These are phyloP conservation scores for Penicillium arizonense DNA, from an alignment of 495 filamentous ascomycete genomes.

Conservation along the genomic window DNA sequence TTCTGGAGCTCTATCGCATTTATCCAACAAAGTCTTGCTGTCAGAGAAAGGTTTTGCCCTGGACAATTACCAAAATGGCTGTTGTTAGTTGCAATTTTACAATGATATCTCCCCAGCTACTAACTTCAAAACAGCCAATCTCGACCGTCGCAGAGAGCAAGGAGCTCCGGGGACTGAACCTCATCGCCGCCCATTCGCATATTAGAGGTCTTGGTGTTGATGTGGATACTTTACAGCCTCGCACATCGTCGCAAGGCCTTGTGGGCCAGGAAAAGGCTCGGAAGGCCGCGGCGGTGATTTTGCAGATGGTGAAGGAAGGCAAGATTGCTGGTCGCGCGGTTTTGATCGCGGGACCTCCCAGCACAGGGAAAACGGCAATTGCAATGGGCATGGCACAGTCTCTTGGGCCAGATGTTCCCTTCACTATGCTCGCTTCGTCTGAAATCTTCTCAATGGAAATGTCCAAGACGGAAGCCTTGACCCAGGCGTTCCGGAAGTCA, in stretches of 20 bases:
- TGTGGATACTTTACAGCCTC: conserved; percentile 83
- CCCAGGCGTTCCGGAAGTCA: conserved; percentile 94
- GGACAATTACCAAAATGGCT: conserved; percentile 30
- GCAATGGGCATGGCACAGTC: conserved; percentile 99
- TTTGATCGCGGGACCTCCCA: conserved; percentile 92
- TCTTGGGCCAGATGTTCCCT: conserved; percentile 88
- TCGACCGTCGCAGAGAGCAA: conserved; percentile 91
- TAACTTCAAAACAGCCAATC: conserved; percentile 61
- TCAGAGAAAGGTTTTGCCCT: conserved; percentile 1
- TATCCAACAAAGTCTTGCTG: conserved; percentile 1
- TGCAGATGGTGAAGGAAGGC: conserved; percentile 98
- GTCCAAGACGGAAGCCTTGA: conserved; percentile 97
- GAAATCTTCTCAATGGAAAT: conserved; percentile 99
- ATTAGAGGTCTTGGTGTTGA: conserved; percentile 95
- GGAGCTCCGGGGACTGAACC: conserved; percentile 89
- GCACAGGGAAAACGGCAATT: conserved; percentile 97
- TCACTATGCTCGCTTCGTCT: conserved; percentile 90
- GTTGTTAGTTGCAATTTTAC: conserved; percentile 29
- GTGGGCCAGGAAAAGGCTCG: conserved; percentile 96
- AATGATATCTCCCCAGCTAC: background rate
- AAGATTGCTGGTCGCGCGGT: conserved; percentile 97
- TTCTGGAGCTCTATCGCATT: conserved; percentile 11
- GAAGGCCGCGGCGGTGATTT: conserved; percentile 90
- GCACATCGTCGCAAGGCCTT: conserved; percentile 85
- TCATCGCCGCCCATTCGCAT: conserved; percentile 97